Conservation (phyloP, 2,329 filamentous ascomycete species). For the Colletotrichum paranaense region DNA sequence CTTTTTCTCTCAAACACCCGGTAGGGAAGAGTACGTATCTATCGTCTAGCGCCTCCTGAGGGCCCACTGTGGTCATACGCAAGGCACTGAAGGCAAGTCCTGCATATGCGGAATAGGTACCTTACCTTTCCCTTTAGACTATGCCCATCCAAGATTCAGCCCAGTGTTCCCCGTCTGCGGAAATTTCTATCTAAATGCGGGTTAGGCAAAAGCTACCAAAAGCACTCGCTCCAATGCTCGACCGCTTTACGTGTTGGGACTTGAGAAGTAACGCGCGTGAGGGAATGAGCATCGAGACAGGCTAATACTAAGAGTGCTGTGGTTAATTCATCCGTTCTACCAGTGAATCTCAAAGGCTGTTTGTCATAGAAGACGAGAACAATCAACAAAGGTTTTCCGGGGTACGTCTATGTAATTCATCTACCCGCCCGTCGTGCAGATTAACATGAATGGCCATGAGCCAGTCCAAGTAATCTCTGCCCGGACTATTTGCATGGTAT, state of each 20-base stretch:
- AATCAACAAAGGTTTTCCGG: background rate
- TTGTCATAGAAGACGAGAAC: background rate
- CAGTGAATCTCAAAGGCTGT: background rate
- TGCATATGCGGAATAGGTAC: background rate
- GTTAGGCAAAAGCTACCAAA: background rate
- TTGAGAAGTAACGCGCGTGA: background rate
- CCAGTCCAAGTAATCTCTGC: no score
- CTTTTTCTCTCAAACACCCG: slow-evolving; percentile 19
- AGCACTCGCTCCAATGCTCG: background rate
- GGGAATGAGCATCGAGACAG: background rate
- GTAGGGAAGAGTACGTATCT: slow-evolving; percentile 15
- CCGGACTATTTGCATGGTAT: background rate
- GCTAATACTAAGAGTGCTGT: background rate
- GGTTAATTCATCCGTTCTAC: background rate
- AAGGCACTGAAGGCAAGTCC: background rate
- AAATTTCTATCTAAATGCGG: slow-evolving; percentile 8
- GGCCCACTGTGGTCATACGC: background rate
- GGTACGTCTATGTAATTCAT: background rate
- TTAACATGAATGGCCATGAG: background rate
- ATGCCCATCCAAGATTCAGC: slow-evolving; percentile 14
- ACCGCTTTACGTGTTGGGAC: background rate
- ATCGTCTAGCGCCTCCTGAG: background rate
- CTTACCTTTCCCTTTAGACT: background rate
- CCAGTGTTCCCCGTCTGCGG: slow-evolving; percentile 2
- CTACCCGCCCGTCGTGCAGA: background rate